Percentiles rank a stretch among this genome's conserved stretches.
These are phyloP conservation scores for Lithocarpus polystachyus DNA, from an alignment of 306 rosid genomes.

Conservation along the genomic window DNA sequence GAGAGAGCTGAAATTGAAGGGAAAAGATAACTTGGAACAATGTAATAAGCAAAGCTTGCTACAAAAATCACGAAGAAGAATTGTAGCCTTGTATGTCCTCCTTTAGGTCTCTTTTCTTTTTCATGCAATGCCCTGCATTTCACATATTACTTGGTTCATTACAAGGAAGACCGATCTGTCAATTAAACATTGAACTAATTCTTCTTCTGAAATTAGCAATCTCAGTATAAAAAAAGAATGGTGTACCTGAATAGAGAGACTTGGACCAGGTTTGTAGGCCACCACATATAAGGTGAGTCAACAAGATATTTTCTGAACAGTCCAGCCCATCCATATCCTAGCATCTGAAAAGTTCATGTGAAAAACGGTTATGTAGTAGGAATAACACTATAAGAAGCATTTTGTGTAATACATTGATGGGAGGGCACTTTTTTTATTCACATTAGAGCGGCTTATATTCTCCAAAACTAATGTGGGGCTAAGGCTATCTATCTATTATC, in stretches of 20 bases:
- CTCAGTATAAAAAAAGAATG: background rate
- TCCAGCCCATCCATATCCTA: conserved; percentile 97
- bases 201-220: background rate
- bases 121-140: conserved; percentile 80
- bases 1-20: conserved; percentile 58
- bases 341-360: conserved; percentile 47
- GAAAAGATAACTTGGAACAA: conserved; percentile 72
- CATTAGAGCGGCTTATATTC: too few species aligned
- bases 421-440: too few species aligned
- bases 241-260: conserved; percentile 79
- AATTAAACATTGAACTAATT: too few species aligned
- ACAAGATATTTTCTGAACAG: conserved; percentile 72
- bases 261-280: conserved; percentile 82
- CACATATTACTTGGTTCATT: background rate
- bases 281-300: conserved; percentile 97
- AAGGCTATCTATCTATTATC: too few species aligned
- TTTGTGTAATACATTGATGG: too few species aligned
- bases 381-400: background rate
- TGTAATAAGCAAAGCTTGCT: conserved; percentile 68
- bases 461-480: too few species aligned
- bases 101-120: conserved; percentile 69
- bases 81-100: conserved; percentile 69
- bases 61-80: conserved; percentile 60
- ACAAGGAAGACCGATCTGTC: background rate
- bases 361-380: background rate